These are phyloP conservation scores for Venustampulla echinocandica DNA, from an alignment of 495 filamentous ascomycete genomes.

Conservation along the genomic window DNA sequence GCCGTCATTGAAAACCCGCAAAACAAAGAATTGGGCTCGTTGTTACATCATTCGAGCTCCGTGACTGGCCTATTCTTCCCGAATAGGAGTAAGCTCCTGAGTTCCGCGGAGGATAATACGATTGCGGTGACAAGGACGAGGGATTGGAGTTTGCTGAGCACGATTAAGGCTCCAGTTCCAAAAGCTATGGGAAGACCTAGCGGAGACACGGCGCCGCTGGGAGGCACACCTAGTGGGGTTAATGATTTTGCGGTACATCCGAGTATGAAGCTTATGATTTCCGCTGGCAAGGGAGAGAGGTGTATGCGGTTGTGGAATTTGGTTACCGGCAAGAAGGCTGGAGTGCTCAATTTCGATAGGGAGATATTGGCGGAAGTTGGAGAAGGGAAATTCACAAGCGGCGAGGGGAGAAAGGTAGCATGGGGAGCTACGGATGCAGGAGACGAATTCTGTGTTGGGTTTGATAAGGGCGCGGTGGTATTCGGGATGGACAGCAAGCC, in stretches of 20 bases:
- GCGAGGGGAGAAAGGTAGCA: slow-evolving; percentile 74
- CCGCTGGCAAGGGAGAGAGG: slow-evolving; percentile 76
- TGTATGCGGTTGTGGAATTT: slow-evolving; percentile 95
- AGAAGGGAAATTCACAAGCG: slow-evolving; percentile 65
- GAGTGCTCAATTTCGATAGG: slow-evolving; percentile 73
- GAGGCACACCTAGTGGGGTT: slow-evolving; percentile 76
- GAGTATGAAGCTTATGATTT: slow-evolving; percentile 91
- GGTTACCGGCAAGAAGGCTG: slow-evolving; percentile 90
- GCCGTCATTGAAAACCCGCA: slow-evolving; percentile 70
- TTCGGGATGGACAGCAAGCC: slow-evolving; percentile 84
- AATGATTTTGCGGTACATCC: slow-evolving; percentile 96
- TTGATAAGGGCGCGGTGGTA: slow-evolving; percentile 76
- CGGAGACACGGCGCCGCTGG: slow-evolving; percentile 82
- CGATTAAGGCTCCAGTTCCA: slow-evolving; percentile 81
- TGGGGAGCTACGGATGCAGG: slow-evolving; percentile 60
- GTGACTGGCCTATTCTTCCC: slow-evolving; percentile 76
- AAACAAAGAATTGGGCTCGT: slow-evolving; percentile 78
- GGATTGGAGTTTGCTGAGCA: slow-evolving; percentile 85
- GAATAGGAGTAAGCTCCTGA: slow-evolving; percentile 77
- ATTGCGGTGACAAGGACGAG: slow-evolving; percentile 78
- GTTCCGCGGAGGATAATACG: slow-evolving; percentile 74
- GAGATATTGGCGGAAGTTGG: slow-evolving; percentile 59
- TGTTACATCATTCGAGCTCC: slow-evolving; percentile 76
- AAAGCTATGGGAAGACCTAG: slow-evolving; percentile 75
- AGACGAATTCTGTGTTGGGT: slow-evolving; percentile 81